These are phyloP conservation scores for Trichophyton equinum DNA, from an alignment of 2,329 filamentous ascomycete species.

Conservation along the genomic window DNA sequence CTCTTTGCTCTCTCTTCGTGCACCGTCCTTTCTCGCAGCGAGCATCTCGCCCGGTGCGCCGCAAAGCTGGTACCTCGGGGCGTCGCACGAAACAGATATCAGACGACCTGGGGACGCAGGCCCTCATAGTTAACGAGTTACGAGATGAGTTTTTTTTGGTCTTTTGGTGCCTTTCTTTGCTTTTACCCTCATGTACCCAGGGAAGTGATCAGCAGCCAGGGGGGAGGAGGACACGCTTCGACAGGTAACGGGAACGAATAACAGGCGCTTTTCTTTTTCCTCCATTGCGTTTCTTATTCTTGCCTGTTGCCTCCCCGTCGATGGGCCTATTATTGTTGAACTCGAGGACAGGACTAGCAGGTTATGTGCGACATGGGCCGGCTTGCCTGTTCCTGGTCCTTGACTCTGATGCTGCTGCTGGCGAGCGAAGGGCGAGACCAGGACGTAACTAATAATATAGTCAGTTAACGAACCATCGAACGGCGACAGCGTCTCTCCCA, in stretches of 20 bases:
- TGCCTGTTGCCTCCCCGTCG: background rate
- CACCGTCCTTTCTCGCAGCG: too few relatives aligned
- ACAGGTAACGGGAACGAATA: too few relatives aligned
- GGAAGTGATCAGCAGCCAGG: background rate
- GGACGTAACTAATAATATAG: background rate
- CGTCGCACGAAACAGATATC: background rate
- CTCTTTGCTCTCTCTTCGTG: too few relatives aligned
- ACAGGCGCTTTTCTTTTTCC: background rate
- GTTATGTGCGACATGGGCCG: background rate
- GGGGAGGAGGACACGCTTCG: background rate
- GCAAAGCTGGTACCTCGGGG: background rate
- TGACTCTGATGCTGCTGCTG: background rate
- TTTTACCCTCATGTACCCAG: background rate
- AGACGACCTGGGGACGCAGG: background rate
- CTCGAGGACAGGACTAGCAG: background rate
- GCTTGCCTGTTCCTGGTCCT: background rate
- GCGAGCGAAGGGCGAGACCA: background rate
- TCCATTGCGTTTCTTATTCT: background rate
- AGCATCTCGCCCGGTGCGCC: too few relatives aligned
- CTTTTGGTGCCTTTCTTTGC: background rate
- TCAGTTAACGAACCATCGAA: too few relatives aligned
- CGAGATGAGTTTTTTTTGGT: background rate
- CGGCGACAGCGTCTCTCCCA: too few relatives aligned
- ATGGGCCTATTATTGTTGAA: background rate
- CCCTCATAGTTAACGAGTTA: background rate